phyloP scores from a whole-genome alignment of 495 filamentous ascomycete genomes.

The Neurospora pannonica region DNA sequence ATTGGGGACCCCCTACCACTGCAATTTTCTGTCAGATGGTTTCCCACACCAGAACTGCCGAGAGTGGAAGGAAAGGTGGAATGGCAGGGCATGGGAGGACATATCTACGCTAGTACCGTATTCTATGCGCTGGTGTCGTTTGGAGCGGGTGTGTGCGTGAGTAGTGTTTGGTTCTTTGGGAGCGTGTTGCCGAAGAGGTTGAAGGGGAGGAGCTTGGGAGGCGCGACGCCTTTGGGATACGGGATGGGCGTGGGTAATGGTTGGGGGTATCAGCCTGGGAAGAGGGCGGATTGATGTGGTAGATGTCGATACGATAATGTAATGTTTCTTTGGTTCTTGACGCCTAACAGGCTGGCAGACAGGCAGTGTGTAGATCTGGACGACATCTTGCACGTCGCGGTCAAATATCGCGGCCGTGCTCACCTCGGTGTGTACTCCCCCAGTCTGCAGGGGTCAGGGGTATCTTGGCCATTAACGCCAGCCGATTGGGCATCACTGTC shows the following conservation, averaged over 20 bases:
- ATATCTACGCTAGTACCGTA: constrained; percentile 56
- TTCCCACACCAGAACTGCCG: constrained; percentile 61
- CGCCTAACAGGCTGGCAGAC: not conserved
- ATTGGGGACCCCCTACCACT: constrained; percentile 82
- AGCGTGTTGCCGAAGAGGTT: constrained; percentile 48
- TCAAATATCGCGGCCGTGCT: not conserved
- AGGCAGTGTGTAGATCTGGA: not conserved
- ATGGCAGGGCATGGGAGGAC: constrained; percentile 55
- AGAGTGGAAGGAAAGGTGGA: constrained; percentile 42
- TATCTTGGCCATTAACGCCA: not conserved
- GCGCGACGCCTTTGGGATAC: constrained; percentile 44
- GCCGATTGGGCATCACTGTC: not conserved
- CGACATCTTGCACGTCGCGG: too few relatives aligned
- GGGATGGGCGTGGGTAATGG: constrained; percentile 39
- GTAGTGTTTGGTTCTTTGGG: constrained; percentile 54
- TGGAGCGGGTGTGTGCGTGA: constrained; percentile 42
- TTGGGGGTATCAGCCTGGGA: constrained; percentile 36
- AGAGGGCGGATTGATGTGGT: constrained; percentile 18
- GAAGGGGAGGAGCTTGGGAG: constrained; percentile 39
- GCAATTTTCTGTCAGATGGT: constrained; percentile 76
- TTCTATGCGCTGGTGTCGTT: constrained; percentile 55
- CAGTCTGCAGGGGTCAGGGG: not conserved
- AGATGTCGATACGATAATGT: not conserved
- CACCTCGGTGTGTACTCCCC: not conserved
- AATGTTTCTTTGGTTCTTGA: not conserved